A percentile compares a stretch with the other conserved stretches of the same genome.
Evolutionary conservation across 352 stramenopile genomes (phyloP).

Genomic region (Pythium inflatum): DNA sequence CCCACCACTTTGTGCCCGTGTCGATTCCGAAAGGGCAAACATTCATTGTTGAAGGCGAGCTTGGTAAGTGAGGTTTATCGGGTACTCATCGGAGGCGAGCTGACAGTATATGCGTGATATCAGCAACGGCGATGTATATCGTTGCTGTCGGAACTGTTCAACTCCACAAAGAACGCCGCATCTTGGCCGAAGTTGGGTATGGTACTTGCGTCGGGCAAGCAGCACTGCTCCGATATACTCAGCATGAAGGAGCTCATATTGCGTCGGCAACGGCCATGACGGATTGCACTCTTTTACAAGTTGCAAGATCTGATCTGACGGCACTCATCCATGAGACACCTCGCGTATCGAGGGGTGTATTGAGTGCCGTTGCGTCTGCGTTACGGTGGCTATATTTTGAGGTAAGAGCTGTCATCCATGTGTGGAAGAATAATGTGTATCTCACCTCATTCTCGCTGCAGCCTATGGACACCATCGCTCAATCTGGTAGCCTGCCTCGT

Average conservation of each 20-base stretch:
- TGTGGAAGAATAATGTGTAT: not conserved
- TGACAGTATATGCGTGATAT: not conserved
- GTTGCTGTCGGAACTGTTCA: conserved; percentile 74
- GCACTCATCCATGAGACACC: conserved; percentile 74
- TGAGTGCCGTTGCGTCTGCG: conserved; percentile 78
- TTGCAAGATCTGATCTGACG: conserved; percentile 69
- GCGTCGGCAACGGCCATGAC: conserved; percentile 69
- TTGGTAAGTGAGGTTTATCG: conserved; percentile 41
- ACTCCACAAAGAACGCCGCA: conserved; percentile 72
- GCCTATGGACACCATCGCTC: conserved; percentile 63
- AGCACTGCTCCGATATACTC: conserved; percentile 63
- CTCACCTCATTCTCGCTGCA: conserved; percentile 21
- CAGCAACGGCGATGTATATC: conserved; percentile 81
- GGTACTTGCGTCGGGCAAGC: conserved; percentile 81
- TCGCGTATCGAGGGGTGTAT: conserved; percentile 71
- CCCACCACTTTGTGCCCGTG: conserved; percentile 76
- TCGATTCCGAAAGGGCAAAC: conserved; percentile 52
- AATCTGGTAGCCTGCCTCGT: conserved; percentile 67
- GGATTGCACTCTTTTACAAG: conserved; percentile 75
- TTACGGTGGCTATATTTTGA: conserved; percentile 81
- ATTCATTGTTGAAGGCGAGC: conserved; percentile 65
- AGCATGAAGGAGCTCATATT: conserved; percentile 72
- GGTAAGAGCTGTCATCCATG: conserved; percentile 34
- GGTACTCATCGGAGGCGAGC: too few relatives aligned
- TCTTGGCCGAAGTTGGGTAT: conserved; percentile 68